These are phyloP conservation scores for Barnettozyma hawaiiensis DNA, from an alignment of 1,139 yeast species.

Conservation along the genomic window DNA sequence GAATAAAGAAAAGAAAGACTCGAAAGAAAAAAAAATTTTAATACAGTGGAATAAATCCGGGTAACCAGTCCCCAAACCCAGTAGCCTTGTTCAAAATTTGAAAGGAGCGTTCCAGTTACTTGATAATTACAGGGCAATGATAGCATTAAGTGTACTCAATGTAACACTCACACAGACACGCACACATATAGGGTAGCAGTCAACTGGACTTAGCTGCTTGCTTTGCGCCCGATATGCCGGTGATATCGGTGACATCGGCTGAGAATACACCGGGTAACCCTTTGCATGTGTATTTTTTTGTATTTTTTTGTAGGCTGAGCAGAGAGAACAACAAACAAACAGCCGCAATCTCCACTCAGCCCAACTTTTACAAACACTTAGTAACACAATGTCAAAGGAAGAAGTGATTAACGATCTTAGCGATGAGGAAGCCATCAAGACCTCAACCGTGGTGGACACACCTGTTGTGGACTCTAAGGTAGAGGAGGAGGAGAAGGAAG, in stretches of 20 bases:
- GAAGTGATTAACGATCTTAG: constrained; percentile 9
- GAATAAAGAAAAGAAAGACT: constrained; percentile 6
- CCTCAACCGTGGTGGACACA: neutral
- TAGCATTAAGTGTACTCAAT: no score
- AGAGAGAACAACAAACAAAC: no score
- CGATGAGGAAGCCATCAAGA: constrained; percentile 8
- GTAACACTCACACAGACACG: no score
- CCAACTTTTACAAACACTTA: neutral
- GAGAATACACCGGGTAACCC: neutral
- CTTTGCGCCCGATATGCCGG: no score
- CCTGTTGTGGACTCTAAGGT: constrained; percentile 1
- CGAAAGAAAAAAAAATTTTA: neutral
- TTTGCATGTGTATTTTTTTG: neutral
- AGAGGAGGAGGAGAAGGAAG: neutral
- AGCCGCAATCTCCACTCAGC: neutral
- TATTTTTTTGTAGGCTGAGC: neutral
- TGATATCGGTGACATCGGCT: no score
- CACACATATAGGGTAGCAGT: no score
- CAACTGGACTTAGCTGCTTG: no score
- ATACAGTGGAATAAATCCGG: neutral
- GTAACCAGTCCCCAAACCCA: no score
- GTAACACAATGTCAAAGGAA: constrained; percentile 10
- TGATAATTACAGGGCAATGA: no score
- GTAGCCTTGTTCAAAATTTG: no score
- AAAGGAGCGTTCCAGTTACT: no score